Base-by-base conservation (phyloP, 176 grass and related monocot species). In the Oryza glumipatula region DNA sequence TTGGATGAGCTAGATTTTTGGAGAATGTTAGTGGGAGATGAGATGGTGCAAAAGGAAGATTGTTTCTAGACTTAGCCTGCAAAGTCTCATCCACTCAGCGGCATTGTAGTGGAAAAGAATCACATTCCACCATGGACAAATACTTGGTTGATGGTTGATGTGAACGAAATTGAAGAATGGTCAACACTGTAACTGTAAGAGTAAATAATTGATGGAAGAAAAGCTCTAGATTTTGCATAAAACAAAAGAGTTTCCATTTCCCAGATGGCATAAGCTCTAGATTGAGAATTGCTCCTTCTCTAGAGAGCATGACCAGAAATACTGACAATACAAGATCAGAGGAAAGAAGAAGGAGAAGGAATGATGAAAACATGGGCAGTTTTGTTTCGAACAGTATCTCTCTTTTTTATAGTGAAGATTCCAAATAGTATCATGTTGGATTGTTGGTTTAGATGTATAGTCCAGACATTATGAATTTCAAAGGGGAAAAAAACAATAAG, bases 41-140 rank as follows among this genome's bases (percentile, higher is more conserved):
- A 79, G 68, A 74, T 73, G 60, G 83, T 13, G 46, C 14, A 14
- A 74, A 61, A 65, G 80, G 5, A 75, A 68, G 47, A 35, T 79
- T 48, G 65, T 49, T 80, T 87, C 63, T 70, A 70, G 41, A 87
- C 22, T 77, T 15, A 68, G 70, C 60, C 10, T 73, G 28, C 58
- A 82, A 90, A 77, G 68, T 46, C 19, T 51, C 33, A 90, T 86
- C 80, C 49, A 63, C 79, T 41, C 69, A 21, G 45, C 82, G 44
- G 5, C 35, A 64, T 74, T 39, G 63, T 54, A 78, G 83, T 79
- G 74, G 74, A 13, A 35, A 79, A 17, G 80, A 44, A 79, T 75
- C 80, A 32, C 80, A 83, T 87, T 90, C 89, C 88, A 78, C 63
- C 70, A 83, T 68, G 48, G 80, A 64, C 32, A 28, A 22, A 47